Evolutionary conservation across 2,329 filamentous ascomycete genomes (phyloP), one percentile per base, ranked within the genome.

Genomic region (Aspergillus cejpii): DNA sequence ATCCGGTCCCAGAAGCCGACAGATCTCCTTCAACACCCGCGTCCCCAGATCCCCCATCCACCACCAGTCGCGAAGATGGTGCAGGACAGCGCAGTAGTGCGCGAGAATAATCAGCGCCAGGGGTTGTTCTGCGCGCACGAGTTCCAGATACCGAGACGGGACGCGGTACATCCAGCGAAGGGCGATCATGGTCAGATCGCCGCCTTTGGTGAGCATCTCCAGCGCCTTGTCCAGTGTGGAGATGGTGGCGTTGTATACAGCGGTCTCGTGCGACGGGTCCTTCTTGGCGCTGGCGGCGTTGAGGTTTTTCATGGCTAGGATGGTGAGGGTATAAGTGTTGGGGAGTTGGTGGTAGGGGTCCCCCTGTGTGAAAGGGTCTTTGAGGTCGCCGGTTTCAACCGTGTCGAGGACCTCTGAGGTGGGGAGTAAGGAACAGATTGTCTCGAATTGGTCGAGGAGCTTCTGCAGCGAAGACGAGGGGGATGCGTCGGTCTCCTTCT

Each of bases 1-100:
- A 5, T 20, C 31, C 31, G 31, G 10, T 5, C 31, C 31, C 1
- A 34, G 14, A 1, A 34, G 31, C 0, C 15, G 31, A 34, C 31
- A 34, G 31, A 39, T 20, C 36, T 50, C 41, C 15, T 47, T 39
- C 21, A 49, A 19, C n/a, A 47, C 26, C 15, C 19, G 28, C 6
- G 24, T 28, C 11, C 47, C 47, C 21, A 41, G 23, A 20, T 37
- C 23, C 2, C 37, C 47, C 44, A 49, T 47, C 47, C 47, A 49
- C 47, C 47, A 49, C 6, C 41, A 44, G 12, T 43, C 37, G 5
- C 47, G 40, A 2, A 49, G 38, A n/a, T 47, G 47, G 19, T 49
- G 44, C 3, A 49, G 15, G 6, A 49, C 44, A 10, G 42, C 44
- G 19, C 37, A 47, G 33, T 49, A 47, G 17, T 49, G 47, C 2